Conservation (phyloP, 164 flowering plant species). For the Euptelea pleiosperma region DNA sequence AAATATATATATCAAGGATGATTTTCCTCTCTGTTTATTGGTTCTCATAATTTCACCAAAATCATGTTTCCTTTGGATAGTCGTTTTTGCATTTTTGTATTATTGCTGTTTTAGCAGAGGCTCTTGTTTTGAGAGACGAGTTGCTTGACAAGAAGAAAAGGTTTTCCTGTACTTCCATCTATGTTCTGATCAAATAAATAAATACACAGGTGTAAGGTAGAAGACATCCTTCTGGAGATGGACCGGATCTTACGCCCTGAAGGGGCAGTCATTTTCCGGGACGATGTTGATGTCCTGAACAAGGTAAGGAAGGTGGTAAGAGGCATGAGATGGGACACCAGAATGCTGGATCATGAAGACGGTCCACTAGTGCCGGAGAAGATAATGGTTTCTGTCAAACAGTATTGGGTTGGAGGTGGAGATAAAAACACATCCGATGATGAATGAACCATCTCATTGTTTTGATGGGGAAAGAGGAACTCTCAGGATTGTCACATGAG, state of each 20-base stretch:
- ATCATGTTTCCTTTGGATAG: too few species aligned
- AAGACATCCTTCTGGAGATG: constrained; percentile 82
- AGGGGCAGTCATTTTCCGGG: constrained; percentile 72
- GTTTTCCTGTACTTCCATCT: too few species aligned
- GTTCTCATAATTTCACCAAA: too few species aligned
- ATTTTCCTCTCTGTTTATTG: too few species aligned
- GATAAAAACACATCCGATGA: constrained; percentile 40
- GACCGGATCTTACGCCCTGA: constrained; percentile 79
- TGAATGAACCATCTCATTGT: constrained; percentile 1
- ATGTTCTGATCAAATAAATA: constrained; percentile 11
- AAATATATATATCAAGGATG: too few species aligned
- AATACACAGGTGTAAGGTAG: constrained; percentile 55
- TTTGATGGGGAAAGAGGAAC: background rate
- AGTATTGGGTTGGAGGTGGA: constrained; percentile 60
- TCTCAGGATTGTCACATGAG: background rate
- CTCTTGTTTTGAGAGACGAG: too few species aligned
- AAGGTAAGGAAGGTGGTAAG: constrained; percentile 51
- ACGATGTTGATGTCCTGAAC: constrained; percentile 60
- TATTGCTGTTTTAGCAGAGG: too few species aligned
- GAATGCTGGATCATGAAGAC: constrained; percentile 75
- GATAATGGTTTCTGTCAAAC: constrained; percentile 65
- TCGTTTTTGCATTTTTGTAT: too few species aligned
- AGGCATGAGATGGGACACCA: constrained; percentile 73
- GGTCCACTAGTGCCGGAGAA: constrained; percentile 76
- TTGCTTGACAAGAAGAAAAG: too few species aligned